Base-by-base conservation (phyloP, 306 rosid genomes). In the Begonia masoniana region DNA sequence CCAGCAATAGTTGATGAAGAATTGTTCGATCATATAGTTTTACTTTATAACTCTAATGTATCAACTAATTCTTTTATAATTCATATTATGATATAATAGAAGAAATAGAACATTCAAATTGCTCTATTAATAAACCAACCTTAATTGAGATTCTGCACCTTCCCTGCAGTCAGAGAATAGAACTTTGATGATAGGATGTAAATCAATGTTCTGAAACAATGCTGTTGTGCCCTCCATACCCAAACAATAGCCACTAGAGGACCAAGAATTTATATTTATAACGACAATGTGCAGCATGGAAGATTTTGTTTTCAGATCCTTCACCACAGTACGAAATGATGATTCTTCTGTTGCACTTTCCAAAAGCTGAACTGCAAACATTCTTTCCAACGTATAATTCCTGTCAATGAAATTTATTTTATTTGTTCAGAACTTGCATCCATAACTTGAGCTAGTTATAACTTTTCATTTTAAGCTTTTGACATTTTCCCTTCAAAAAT, bases 291-390 rank as follows among this genome's bases (percentile, higher is more conserved):
- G 94, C 75, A 83, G 70, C 61, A 64, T 58, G 43, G 86, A 81
- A 62, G 74, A 58, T 67, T 59, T 71, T 61, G 82, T 75, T 69
- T 72, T 68, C 66, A 91, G 67, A 63, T 91, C 96, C 64, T 77
- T 79, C 53, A 83, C 67, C 61, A 79, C 73, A n/a, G 84, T 86
- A 66, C 99, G 81, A 70, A 75, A 91, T n/a, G 85, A 73, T 50
- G 87, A 72, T 76, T 86, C 94, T 46, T 83, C 92, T 47, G 66
- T 74, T 54, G 94, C 88, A 71, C 74, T 72, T 69, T 83, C 86
- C 43, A 77, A 51, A 68, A 86, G 76, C 84, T 74, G 91, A 74
- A 60, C 71, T 15, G 81, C 80, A 45, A 83, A 86, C 99, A 91
- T 81, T 62, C 72, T 78, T 47, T 69, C 92, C 76, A 77, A n/a